Evolutionary conservation across 2,329 filamentous ascomycete genomes (phyloP).

Genomic region (Beauveria brongniartii): DNA sequence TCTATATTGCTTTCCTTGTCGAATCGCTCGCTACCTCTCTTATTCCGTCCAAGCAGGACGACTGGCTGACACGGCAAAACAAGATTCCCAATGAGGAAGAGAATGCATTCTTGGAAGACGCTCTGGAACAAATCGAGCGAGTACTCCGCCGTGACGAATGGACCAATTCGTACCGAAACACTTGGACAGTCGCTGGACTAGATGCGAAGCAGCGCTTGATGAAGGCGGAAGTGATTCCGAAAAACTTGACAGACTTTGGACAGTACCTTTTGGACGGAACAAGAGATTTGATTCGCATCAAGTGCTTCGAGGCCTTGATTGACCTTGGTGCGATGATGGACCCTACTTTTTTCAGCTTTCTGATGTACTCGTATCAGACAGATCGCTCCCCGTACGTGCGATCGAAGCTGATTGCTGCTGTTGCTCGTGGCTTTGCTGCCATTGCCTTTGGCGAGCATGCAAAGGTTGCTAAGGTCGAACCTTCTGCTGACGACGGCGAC

Average conservation of each 20-base stretch:
- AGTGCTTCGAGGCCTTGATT: conserved; percentile 55
- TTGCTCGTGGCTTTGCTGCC: conserved; percentile 51
- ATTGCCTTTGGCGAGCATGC: conserved; percentile 56
- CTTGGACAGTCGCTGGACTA: conserved; percentile 55
- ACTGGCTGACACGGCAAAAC: conserved; percentile 36
- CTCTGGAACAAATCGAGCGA: conserved; percentile 56
- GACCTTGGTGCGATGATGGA: conserved; percentile 55
- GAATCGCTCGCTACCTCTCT: conserved; percentile 51
- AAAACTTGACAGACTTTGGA: conserved; percentile 46
- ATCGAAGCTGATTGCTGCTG: conserved; percentile 48
- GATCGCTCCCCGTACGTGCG: conserved; percentile 58
- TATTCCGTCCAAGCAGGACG: conserved; percentile 39
- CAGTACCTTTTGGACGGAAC: conserved; percentile 60
- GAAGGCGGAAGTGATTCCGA: conserved; percentile 54
- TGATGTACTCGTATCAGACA: conserved; percentile 51
- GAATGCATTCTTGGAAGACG: conserved; percentile 41
- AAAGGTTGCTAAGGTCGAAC: conserved; percentile 34
- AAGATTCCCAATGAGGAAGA: conserved; percentile 38
- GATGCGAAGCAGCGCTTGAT: conserved; percentile 55
- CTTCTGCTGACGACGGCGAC: conserved; percentile 28
- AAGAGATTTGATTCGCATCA: conserved; percentile 54
- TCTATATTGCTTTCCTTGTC: conserved; percentile 79
- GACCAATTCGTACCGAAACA: conserved; percentile 59
- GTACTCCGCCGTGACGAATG: conserved; percentile 62
- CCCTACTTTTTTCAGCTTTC: conserved; percentile 44